phyloP scores from a whole-genome alignment of 768 basidiomycete species.

The Suillus decipiens region DNA sequence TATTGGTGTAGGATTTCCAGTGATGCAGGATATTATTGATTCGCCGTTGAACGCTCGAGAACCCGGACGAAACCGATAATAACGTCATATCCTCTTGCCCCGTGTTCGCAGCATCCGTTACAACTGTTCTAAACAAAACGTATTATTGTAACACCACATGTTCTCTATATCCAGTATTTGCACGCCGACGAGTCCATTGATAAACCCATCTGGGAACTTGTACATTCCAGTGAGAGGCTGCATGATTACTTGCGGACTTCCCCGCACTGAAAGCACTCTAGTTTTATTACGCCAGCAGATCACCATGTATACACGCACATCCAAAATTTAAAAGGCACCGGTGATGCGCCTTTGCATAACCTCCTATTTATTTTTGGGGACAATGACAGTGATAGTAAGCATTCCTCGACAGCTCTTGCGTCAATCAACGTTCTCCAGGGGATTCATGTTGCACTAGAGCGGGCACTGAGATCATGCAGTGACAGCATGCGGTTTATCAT shows the following conservation, averaged over 20 bases:
- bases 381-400: conserved; percentile 59
- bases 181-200: conserved; percentile 54
- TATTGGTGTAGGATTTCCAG: conserved; percentile 32
- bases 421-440: conserved; percentile 50
- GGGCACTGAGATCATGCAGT: conserved; percentile 45
- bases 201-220: conserved; percentile 50
- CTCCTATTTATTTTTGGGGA: conserved; percentile 80
- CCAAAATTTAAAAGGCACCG: conserved; percentile 27
- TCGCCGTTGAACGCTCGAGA: conserved; percentile 29
- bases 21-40: conserved; percentile 31
- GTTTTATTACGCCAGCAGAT: no score
- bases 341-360: conserved; percentile 58
- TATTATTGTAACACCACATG: conserved; percentile 50
- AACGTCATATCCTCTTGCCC: conserved; percentile 29
- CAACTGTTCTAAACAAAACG: no score
- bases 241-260: conserved; percentile 63
- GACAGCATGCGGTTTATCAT: conserved; percentile 70
- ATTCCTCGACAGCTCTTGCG: conserved; percentile 63
- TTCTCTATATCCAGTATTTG: conserved; percentile 69
- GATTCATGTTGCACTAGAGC: conserved; percentile 38
- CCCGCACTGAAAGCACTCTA: no score
- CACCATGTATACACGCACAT: conserved; percentile 29
- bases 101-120: no score
- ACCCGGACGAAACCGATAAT: conserved; percentile 17
- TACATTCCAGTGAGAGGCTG: conserved; percentile 58